phyloP scores from a whole-genome alignment of 1,139 yeast genomes.

The Geotrichum carabidarum region DNA sequence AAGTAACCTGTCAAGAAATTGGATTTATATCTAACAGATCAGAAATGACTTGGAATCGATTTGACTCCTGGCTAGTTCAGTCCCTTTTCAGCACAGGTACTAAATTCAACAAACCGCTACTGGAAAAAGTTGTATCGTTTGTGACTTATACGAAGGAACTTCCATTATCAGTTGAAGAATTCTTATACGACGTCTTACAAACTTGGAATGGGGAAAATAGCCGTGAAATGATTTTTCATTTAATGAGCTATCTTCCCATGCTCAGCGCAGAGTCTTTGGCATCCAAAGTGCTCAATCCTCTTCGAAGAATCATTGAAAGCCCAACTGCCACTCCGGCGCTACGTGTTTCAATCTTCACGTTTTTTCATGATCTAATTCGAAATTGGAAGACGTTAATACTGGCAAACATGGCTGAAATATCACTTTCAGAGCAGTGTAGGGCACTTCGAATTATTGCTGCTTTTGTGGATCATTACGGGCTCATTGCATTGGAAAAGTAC shows the following conservation, averaged over 20 bases:
- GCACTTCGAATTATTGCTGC: conserved; percentile 20
- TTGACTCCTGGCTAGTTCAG: conserved; percentile 30
- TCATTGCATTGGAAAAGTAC: conserved; percentile 21
- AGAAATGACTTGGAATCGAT: conserved; percentile 26
- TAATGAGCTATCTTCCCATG: conserved; percentile 24
- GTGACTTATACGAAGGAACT: conserved; percentile 23
- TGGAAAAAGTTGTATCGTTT: conserved; percentile 22
- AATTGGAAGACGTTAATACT: conserved; percentile 8
- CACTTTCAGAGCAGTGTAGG: conserved; percentile 16
- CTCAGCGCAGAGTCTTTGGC: conserved; percentile 16
- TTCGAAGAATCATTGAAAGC: conserved; percentile 16
- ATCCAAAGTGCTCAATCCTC: conserved; percentile 21
- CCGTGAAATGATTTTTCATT: conserved; percentile 19
- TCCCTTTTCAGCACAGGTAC: background rate
- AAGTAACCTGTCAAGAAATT: too few relatives aligned
- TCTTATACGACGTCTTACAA: conserved; percentile 20
- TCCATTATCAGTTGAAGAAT: conserved; percentile 27
- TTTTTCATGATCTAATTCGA: conserved; percentile 14
- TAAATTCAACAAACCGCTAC: conserved; percentile 16
- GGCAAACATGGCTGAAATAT: conserved; percentile 17
- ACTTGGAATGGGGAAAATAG: conserved; percentile 22
- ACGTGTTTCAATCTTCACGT: conserved; percentile 5
- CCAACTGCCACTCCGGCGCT: background rate
- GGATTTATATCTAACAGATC: too few relatives aligned
- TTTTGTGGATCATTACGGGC: conserved; percentile 25